These are phyloP conservation scores for Ambrosia hybrid DNA, from an alignment of 140 eudicot species.

Conservation along the genomic window DNA sequence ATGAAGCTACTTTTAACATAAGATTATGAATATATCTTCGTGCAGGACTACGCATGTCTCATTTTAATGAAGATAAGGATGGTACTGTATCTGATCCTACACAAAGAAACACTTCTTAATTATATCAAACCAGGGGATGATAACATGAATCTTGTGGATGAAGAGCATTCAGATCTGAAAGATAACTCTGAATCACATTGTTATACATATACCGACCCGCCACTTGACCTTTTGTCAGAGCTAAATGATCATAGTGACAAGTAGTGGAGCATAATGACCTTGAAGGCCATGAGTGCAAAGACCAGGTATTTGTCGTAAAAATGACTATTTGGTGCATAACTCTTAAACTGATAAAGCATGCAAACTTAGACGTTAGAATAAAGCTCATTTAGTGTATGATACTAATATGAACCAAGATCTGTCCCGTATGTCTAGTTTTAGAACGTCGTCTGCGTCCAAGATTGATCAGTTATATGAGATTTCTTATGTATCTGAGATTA, in stretches of 20 bases:
- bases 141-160: slow-evolving; percentile 31
- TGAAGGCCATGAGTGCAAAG: slow-evolving; percentile 19
- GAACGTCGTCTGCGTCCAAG: no score
- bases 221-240: slow-evolving; percentile 34
- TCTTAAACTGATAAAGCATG: no score
- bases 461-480: no score
- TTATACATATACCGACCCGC: slow-evolving; percentile 25
- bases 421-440: no score
- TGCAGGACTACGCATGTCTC: slow-evolving; percentile 88
- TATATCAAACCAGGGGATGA: slow-evolving; percentile 47
- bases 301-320: slow-evolving; percentile 33
- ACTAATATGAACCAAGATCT: no score
- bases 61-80: slow-evolving; percentile 60
- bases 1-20: background rate
- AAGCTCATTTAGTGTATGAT: no score
- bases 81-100: slow-evolving; percentile 57
- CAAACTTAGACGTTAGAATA: no score
- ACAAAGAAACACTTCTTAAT: slow-evolving; percentile 69
- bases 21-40: slow-evolving; percentile 8
- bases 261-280: slow-evolving; percentile 22
- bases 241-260: slow-evolving; percentile 31
- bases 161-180: slow-evolving; percentile 24
- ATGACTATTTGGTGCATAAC: background rate
- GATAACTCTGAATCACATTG: slow-evolving; percentile 30
- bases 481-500: no score